These are phyloP conservation scores for Kwoniella pini DNA, from an alignment of 768 basidiomycete genomes.

Conservation along the genomic window DNA sequence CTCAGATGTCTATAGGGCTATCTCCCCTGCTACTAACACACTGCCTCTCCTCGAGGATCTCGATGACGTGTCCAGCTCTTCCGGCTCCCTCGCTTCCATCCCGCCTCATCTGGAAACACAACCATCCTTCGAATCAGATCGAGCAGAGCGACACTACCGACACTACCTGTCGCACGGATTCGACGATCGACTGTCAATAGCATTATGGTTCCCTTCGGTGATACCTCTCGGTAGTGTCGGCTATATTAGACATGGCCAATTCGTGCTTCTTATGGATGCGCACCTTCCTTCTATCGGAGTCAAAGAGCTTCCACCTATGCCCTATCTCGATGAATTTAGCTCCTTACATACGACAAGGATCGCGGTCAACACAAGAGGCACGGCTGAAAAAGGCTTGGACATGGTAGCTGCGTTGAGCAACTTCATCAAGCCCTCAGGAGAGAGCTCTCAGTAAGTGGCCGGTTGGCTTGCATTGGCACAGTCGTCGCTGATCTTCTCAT, in stretches of 20 bases:
- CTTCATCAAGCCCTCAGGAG: conserved; percentile 31
- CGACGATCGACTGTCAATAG: conserved; percentile 67
- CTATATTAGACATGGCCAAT: conserved; percentile 69
- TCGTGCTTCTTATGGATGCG: conserved; percentile 72
- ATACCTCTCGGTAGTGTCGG: conserved; percentile 73
- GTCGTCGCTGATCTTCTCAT: conserved; percentile 54
- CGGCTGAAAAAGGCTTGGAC: conserved; percentile 56
- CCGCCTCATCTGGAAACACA: conserved; percentile 28
- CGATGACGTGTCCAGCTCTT: conserved; percentile 34
- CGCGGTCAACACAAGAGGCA: conserved; percentile 30
- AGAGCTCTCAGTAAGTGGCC: conserved; percentile 35
- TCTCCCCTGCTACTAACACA: conserved; percentile 23
- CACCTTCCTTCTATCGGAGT: conserved; percentile 59
- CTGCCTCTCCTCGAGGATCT: conserved; percentile 19
- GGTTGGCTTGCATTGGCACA: neutral
- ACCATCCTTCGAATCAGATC: conserved; percentile 33
- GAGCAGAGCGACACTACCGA: conserved; percentile 66
- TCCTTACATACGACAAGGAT: conserved; percentile 12
- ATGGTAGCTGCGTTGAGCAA: conserved; percentile 62
- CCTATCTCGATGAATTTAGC: conserved; percentile 32
- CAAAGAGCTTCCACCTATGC: conserved; percentile 32
- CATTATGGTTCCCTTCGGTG: conserved; percentile 69
- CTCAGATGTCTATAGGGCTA: conserved; percentile 12
- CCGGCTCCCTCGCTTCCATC: conserved; percentile 39
- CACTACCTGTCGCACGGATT: conserved; percentile 68